Base-by-base conservation (phyloP, 352 stramenopile genomes). In the Pythium phragmiticola region DNA sequence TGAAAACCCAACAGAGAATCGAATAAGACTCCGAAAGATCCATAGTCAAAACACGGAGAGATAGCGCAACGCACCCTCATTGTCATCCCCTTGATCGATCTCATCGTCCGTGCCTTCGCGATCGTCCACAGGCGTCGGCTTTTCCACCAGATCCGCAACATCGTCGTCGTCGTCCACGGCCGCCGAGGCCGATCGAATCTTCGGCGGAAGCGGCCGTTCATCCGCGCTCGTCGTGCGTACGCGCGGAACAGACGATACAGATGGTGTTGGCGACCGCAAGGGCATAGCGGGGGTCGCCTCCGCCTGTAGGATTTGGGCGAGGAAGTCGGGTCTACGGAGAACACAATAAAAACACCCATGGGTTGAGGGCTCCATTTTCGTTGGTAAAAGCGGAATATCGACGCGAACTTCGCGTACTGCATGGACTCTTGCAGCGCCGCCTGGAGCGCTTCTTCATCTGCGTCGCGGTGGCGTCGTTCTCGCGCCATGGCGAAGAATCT, bases 371-470 rank as follows among this genome's bases (percentile, higher is more conserved):
- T 28, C 43, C 39, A 50, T 59, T 50, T 49, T 50, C 0, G 37
- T 12, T 34, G 9, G 4, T 39, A 9, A 42, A 7, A 19, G 14
- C 13, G 41, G 8, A 16, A 51, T 5, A 36, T 53, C 21, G 48
- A 19, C 28, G 9, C 37, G 16, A 67, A 58, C 50, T 21, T 23
- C 26, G 67, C 65, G 60, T 74, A 92, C 82, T 75, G 71, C 33
- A 88, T 57, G 8, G 80, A 89, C 58, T 89, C 78, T 23, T 78
- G 66, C 26, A 92, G 70, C 61, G 80, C 82, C 3, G 72, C 75
- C 69, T 89, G 73, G 7, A 91, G 78, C 46, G 81, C 80, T 64
- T 92, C 80, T 62, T 84, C 82, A 53, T 89, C 83, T 12, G 78
- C 83, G 53, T 92, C 80, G 49, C 79, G 79, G 48, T 66, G 65